Evolutionary conservation across 2,329 filamentous ascomycete species (phyloP).

Genomic region (Calcarisporium arbuscula): DNA sequence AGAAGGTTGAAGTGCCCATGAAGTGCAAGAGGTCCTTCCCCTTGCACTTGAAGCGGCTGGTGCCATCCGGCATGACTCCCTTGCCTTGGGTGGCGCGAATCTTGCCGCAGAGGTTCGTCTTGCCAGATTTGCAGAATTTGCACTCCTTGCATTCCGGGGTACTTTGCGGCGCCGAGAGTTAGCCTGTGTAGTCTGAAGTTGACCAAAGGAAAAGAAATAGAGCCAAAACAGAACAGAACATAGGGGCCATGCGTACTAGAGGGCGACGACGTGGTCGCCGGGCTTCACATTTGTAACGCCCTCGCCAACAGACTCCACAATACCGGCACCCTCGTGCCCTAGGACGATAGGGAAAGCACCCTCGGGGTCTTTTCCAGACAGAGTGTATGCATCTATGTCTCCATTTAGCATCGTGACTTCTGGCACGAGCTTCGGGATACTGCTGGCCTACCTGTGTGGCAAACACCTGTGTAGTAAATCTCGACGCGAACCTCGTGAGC

Average conservation of each 20-base stretch:
- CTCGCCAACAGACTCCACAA: constrained; percentile 90
- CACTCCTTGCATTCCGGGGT: constrained; percentile 96
- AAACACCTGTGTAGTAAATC: constrained; percentile 97
- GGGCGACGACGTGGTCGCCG: constrained; percentile 84
- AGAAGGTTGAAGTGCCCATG: constrained; percentile 99
- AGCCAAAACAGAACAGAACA: too few species aligned
- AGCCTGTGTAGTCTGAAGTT: constrained; percentile 1
- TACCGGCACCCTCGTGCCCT: constrained; percentile 85
- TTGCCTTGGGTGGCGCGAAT: constrained; percentile 94
- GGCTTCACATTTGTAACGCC: constrained; percentile 91
- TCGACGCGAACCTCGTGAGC: constrained; percentile 95
- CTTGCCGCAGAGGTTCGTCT: constrained; percentile 99
- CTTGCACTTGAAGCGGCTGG: constrained; percentile 87
- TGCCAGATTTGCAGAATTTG: constrained; percentile 99
- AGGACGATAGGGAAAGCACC: constrained; percentile 86
- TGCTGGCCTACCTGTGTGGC: constrained; percentile 78
- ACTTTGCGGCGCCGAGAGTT: constrained; percentile 38
- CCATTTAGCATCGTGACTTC: too few species aligned
- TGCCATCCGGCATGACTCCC: constrained; percentile 96
- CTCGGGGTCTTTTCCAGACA: constrained; percentile 95
- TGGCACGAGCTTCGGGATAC: constrained; percentile 7
- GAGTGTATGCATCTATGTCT: constrained; percentile 93
- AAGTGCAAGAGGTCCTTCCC: constrained; percentile 95
- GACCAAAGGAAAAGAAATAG: too few species aligned
- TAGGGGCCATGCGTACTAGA: constrained; percentile 81